Evolutionary conservation across 2,329 filamentous ascomycete species (phyloP).

Genomic region (Aspergillus pseudotamarii): DNA sequence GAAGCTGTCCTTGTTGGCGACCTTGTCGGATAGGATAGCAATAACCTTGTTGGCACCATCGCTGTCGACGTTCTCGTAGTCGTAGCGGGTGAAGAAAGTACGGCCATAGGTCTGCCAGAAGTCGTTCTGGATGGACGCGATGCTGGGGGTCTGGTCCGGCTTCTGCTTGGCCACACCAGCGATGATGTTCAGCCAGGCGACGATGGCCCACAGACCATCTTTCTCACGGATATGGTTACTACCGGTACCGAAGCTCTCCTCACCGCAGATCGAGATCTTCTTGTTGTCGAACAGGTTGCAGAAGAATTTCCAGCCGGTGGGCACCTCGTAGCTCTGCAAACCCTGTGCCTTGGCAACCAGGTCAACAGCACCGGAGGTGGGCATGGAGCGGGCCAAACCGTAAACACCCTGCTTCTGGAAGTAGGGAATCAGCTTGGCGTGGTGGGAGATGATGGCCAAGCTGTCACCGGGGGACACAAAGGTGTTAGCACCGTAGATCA

Average conservation of each 20-base stretch:
- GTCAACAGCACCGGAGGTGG: constrained; percentile 92
- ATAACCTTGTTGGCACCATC: constrained; percentile 91
- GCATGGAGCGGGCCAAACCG: constrained; percentile 95
- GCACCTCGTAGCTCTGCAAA: constrained; percentile 91
- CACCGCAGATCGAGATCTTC: constrained; percentile 97
- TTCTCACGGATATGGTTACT: constrained; percentile 99
- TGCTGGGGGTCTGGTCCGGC: constrained; percentile 80
- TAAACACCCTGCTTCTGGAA: constrained; percentile 98
- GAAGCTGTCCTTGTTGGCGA: constrained; percentile 73
- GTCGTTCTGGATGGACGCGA: constrained; percentile 92
- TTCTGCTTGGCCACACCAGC: constrained; percentile 86
- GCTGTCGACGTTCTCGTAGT: constrained; percentile 93
- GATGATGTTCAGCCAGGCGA: constrained; percentile 98
- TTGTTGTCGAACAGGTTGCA: constrained; percentile 91
- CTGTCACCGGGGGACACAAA: constrained; percentile 98
- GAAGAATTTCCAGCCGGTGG: constrained; percentile 99
- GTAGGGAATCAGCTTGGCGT: constrained; percentile 94
- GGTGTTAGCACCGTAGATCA: constrained; percentile 97
- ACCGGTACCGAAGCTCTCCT: constrained; percentile 97
- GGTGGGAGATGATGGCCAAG: constrained; percentile 95
- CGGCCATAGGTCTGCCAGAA: constrained; percentile 97
- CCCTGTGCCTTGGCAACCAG: constrained; percentile 94
- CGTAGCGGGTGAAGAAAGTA: constrained; percentile 98
- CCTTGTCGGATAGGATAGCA: constrained; percentile 74
- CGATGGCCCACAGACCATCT: constrained; percentile 95